phyloP scores from a whole-genome alignment of 1,284 basidiomycete species.

The Porogramme epimiltina region DNA sequence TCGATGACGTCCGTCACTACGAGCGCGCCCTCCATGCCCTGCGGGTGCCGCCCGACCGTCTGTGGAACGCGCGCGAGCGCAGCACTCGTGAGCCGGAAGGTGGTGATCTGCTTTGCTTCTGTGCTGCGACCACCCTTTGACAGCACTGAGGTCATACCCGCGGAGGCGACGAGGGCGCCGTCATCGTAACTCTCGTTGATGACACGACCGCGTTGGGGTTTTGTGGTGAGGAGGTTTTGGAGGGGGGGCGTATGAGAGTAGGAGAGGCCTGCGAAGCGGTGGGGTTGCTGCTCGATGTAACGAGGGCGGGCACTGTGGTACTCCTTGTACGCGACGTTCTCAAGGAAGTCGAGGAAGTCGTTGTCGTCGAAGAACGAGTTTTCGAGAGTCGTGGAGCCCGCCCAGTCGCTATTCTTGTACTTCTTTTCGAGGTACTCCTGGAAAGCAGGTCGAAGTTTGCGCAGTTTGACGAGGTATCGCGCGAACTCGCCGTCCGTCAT shows the following conservation, averaged over 20 bases:
- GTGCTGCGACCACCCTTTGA: constrained; percentile 2
- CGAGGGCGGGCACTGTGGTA: constrained; percentile 32
- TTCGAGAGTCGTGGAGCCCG: constrained; percentile 33
- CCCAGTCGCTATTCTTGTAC: constrained; percentile 21
- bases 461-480: constrained; percentile 57
- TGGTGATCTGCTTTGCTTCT: constrained; percentile 7
- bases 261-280: constrained; percentile 59
- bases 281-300: constrained; percentile 64
- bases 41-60: constrained; percentile 15
- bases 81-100: constrained; percentile 31
- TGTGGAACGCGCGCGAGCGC: constrained; percentile 29
- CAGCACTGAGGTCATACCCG: constrained; percentile 30
- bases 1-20: constrained; percentile 9
- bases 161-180: constrained; percentile 27
- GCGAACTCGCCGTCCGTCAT: constrained; percentile 53
- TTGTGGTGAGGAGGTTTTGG: constrained; percentile 52
- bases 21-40: constrained; percentile 19
- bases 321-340: constrained; percentile 23
- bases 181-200: constrained; percentile 33
- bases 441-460: constrained; percentile 59
- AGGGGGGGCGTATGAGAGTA: constrained; percentile 57
- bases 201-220: constrained; percentile 60
- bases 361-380: constrained; percentile 23
- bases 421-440: constrained; percentile 40
- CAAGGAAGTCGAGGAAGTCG: constrained; percentile 33